Conservation (phyloP, 148 eudicot species). For the Rhododendron ferrugineum region DNA sequence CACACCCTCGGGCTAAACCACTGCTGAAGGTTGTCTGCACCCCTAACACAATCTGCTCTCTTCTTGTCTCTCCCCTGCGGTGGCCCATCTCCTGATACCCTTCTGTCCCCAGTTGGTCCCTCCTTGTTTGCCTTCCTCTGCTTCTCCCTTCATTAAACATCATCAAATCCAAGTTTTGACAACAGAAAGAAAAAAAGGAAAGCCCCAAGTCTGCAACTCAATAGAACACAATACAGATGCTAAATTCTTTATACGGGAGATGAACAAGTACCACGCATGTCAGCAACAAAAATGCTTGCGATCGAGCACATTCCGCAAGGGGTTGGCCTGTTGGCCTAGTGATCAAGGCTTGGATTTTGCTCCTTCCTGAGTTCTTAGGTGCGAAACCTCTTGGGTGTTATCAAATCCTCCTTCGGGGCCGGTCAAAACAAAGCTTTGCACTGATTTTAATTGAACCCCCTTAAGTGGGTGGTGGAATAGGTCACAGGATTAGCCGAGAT, state of each 20-base stretch:
- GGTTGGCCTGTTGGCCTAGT: too few species aligned
- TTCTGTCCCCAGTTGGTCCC: constrained; percentile 3
- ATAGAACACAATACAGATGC: background rate
- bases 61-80: constrained; percentile 21
- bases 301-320: too few species aligned
- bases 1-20: too few species aligned
- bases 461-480: too few species aligned
- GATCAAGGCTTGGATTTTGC: background rate
- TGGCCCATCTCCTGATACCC: constrained; percentile 8
- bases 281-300: too few species aligned
- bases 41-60: constrained; percentile 34
- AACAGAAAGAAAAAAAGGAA: background rate
- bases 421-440: background rate
- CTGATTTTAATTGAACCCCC: too few species aligned
- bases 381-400: background rate
- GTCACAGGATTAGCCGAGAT: too few species aligned
- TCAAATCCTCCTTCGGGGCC: background rate
- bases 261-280: background rate
- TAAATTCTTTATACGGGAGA: background rate
- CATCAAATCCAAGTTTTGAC: background rate
- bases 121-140: constrained; percentile 25
- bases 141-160: constrained; percentile 29
- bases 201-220: background rate
- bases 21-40: too few species aligned
- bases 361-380: background rate